Evolutionary conservation across 2,329 filamentous ascomycete species (phyloP), one percentile per base, ranked within the genome.

Genomic region (Aspergillaceae sp.): DNA sequence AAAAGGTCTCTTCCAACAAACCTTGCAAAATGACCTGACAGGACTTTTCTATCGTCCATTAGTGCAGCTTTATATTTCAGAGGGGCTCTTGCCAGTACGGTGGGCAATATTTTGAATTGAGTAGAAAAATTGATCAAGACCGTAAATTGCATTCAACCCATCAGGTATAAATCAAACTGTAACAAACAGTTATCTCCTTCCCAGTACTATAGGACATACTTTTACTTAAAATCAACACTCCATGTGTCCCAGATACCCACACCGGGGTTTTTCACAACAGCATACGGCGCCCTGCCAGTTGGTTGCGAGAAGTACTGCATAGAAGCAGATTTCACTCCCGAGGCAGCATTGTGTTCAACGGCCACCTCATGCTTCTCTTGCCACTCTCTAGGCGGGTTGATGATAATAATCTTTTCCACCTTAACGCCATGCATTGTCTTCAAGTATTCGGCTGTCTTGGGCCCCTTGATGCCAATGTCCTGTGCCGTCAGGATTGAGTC

Each of bases 341-440:
- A 66, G 10, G 61, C 56, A n/a, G 64, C 62, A 78, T 76, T 58
- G 65, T 76, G 68, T 7, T 63, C 61, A 29, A 74, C 63, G 5
- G 59, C 62, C 1, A 82, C 83, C 53, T 73, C 75, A 51, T 68
- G 74, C 71, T 80, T 84, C 42, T 70, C 71, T 51, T 77, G 77
- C 90, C 89, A 95, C 19, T 71, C 68, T 32, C 76, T 72, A 1
- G 88, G 86, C 2, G 87, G 87, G 40, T 87, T 87, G 19, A 97
- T 81, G 42, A 98, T 58, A 41, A 97, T 74, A 46, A 97, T 78
- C 69, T 85, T 89, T 71, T 95, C 89, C 1, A 97, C 81, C 5
- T 77, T 72, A 3, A 97, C 88, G 40, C 78, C 74, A 29, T 77
- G 75, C 84, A 96, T 94, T 4, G 71, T 74, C 74, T 91, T 86